phyloP scores from a whole-genome alignment of 441 rosid genomes.

The Theobroma grandiflorum region DNA sequence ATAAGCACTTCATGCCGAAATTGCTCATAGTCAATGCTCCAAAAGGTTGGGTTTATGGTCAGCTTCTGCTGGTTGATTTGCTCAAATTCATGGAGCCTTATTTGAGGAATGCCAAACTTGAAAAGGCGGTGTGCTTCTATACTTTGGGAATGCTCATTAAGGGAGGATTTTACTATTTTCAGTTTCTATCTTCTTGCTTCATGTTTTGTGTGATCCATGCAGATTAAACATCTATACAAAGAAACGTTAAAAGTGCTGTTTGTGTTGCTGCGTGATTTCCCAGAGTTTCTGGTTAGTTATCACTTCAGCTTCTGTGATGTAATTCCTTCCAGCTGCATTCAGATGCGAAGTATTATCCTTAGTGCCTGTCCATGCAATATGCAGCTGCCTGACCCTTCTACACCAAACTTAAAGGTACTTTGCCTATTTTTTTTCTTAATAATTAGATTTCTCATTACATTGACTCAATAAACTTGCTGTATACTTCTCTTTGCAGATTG shows the following conservation, averaged over 20 bases:
- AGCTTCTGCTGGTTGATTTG: slow-evolving; percentile 89
- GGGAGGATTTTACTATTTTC: slow-evolving; percentile 8
- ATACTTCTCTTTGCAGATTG: slow-evolving; percentile 31
- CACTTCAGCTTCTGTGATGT: slow-evolving; percentile 97
- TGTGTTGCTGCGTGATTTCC: slow-evolving; percentile 96
- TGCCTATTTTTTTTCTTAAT: background rate
- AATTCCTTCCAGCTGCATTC: slow-evolving; percentile 94
- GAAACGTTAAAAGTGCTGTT: slow-evolving; percentile 92
- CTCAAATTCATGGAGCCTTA: slow-evolving; percentile 95
- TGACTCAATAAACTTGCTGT: background rate
- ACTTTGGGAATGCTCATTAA: background rate
- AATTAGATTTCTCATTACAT: background rate
- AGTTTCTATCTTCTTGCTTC: slow-evolving; percentile 21
- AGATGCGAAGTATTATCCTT: slow-evolving; percentile 43
- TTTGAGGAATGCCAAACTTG: slow-evolving; percentile 90
- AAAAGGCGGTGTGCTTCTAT: slow-evolving; percentile 64
- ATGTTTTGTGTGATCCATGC: slow-evolving; percentile 31
- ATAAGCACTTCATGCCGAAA: slow-evolving; percentile 97
- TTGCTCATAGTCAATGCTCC: slow-evolving; percentile 82
- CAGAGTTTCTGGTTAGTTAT: slow-evolving; percentile 94
- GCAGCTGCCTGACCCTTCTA: slow-evolving; percentile 42
- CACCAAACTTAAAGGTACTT: slow-evolving; percentile 40
- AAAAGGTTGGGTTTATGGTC: slow-evolving; percentile 94
- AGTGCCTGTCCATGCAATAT: slow-evolving; percentile 41
- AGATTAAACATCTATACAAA: slow-evolving; percentile 84